Evolutionary conservation across 768 basidiomycete species (phyloP).

Genomic region (Russula olivacea): DNA sequence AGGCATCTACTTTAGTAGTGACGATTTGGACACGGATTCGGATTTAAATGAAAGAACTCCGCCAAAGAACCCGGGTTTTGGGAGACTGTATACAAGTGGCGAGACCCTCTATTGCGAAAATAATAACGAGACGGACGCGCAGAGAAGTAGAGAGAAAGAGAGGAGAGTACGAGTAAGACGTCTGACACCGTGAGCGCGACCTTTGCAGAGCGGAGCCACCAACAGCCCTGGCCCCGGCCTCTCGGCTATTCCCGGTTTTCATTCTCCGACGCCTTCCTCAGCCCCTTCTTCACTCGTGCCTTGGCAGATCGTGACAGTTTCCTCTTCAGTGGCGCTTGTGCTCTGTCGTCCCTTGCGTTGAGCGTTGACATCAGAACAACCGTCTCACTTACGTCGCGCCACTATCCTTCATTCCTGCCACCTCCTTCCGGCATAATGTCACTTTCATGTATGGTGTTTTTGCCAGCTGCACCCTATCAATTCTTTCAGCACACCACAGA

Average conservation of each 20-base stretch:
- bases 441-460: conserved; percentile 66
- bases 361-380: background rate
- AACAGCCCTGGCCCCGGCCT: background rate
- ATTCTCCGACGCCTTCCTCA: conserved; percentile 31
- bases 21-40: conserved; percentile 32
- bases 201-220: background rate
- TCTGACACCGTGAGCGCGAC: conserved; percentile 8
- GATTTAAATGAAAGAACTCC: conserved; percentile 26
- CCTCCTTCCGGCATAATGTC: conserved; percentile 47
- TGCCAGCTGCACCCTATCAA: conserved; percentile 22
- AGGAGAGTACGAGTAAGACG: conserved; percentile 4
- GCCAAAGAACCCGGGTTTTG: background rate
- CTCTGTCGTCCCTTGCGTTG: conserved; percentile 34
- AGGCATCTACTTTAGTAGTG: conserved; percentile 31
- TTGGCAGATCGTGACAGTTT: conserved; percentile 55
- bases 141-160: background rate
- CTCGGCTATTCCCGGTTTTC: conserved; percentile 18
- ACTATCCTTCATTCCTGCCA: conserved; percentile 31
- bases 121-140: conserved; percentile 1
- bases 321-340: conserved; percentile 49
- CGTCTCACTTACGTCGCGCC: conserved; percentile 47
- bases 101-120: background rate
- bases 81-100: background rate
- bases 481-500: background rate
- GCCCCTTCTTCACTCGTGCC: conserved; percentile 44